These are phyloP conservation scores for Aspergillus ochraceus DNA, from an alignment of 2,329 filamentous ascomycete species.

Conservation along the genomic window DNA sequence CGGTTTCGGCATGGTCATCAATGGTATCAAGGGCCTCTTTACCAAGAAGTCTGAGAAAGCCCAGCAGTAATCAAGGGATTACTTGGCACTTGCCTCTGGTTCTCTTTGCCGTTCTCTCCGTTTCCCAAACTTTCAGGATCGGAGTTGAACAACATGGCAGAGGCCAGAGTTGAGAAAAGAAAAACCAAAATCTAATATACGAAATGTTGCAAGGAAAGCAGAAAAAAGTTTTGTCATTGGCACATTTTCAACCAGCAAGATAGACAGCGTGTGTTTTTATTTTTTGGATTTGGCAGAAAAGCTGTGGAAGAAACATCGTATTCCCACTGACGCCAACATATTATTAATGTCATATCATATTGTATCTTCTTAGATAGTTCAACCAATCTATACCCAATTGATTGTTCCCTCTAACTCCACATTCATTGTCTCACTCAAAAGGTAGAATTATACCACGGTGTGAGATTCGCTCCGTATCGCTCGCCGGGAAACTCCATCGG, in stretches of 20 bases:
- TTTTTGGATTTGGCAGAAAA: not conserved
- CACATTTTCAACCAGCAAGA: not conserved
- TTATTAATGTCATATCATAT: not conserved
- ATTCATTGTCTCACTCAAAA: conserved; percentile 9
- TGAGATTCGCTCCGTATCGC: conserved; percentile 17
- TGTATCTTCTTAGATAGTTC: not conserved
- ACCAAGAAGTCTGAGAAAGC: conserved; percentile 20
- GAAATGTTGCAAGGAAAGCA: not conserved
- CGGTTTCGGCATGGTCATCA: conserved; percentile 43
- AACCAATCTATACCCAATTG: not conserved
- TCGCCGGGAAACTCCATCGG: conserved; percentile 44
- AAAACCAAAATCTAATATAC: not conserved
- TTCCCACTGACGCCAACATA: not conserved
- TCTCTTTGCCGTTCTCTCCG: not conserved
- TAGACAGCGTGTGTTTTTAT: not conserved
- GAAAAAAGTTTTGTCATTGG: not conserved
- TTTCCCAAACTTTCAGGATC: not conserved
- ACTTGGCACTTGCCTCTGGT: not conserved
- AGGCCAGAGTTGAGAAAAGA: not conserved
- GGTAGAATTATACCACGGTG: conserved; percentile 25
- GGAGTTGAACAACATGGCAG: not conserved
- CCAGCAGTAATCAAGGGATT: conserved; percentile 11
- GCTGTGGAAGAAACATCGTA: not conserved
- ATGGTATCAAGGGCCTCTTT: conserved; percentile 29
- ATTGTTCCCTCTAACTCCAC: not conserved